phyloP scores from a whole-genome alignment of 2,329 filamentous ascomycete species.

The Neonectria faginata region DNA sequence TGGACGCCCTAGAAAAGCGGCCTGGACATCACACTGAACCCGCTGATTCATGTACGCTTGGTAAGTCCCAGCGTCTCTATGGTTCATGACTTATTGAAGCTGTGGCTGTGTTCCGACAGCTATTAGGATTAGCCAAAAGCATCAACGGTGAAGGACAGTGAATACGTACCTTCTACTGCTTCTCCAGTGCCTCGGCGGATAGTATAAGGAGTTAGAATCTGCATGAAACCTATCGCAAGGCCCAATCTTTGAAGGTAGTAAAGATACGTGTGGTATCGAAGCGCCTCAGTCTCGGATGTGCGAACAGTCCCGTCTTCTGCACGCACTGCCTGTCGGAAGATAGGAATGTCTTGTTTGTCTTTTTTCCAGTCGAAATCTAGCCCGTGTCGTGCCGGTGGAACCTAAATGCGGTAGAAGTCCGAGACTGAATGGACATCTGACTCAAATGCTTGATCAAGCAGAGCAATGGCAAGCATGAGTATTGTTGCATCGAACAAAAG shows the following conservation, averaged over 20 bases:
- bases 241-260: conserved; percentile 1
- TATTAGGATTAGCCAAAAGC: background rate
- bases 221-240: background rate
- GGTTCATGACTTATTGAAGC: background rate
- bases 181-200: background rate
- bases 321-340: background rate
- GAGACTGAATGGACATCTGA: background rate
- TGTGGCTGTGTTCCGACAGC: background rate
- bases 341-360: background rate
- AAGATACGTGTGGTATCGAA: background rate
- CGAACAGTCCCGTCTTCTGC: background rate
- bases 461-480: background rate
- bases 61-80: background rate
- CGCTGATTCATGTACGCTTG: background rate
- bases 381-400: background rate
- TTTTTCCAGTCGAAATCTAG: conserved; percentile 1
- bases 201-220: background rate
- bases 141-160: background rate
- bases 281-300: background rate
- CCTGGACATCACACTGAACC: background rate
- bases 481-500: background rate
- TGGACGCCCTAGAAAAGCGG: background rate
- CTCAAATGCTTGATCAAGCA: background rate
- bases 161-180: background rate
- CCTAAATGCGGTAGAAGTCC: background rate